Evolutionary conservation across 352 stramenopile genomes (phyloP), one percentile per base, ranked within the genome.

Genomic region (Globisporangium radiosum): DNA sequence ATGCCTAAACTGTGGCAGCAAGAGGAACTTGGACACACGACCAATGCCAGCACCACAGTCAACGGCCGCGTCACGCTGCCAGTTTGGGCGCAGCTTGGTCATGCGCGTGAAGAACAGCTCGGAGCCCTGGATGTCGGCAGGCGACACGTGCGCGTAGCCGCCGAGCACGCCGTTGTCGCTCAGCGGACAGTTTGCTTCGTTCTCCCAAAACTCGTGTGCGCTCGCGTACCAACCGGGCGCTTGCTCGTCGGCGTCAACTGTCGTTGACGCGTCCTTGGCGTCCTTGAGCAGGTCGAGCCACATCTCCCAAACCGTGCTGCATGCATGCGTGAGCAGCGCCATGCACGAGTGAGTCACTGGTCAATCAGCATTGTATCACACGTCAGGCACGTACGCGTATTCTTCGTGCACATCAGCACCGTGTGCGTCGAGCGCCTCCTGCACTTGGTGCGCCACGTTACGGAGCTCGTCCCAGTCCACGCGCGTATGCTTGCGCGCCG

Each of bases 141-240:
- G 78, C 9, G 85, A 94, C 43, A 97, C 81, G 64, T 93, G 78
- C 3, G 80, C 88, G 63, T 89, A 97, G 14, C 88, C 90, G 54
- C 96, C 96, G 7, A 99, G 69, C 33, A 99, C 94, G 19, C 95
- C 95, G 69, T 98, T 81, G 54, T 98, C 81, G 10, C 90, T 96
- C 17, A 92, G 64, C 0, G 90, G 79, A 65, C 92, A 98, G 62
- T 98, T 98, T n/a, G 59, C 60, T 61, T 88, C 88, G 63, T 98
- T 76, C 68, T 93, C 70, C 84, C 84, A 93, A 59, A 87, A 93
- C n/a, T 75, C 69, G 62, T 87, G 80, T 14, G 76, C 84, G 48
- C 76, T 87, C 38, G 78, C 67, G 62, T 93, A 93, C 84, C 84
- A 93, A 11, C 40, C 52, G 36, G 71, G 59, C 66, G 77, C 55